Evolutionary conservation across 768 basidiomycete species (phyloP).

Genomic region (Tricholoma sp.): DNA sequence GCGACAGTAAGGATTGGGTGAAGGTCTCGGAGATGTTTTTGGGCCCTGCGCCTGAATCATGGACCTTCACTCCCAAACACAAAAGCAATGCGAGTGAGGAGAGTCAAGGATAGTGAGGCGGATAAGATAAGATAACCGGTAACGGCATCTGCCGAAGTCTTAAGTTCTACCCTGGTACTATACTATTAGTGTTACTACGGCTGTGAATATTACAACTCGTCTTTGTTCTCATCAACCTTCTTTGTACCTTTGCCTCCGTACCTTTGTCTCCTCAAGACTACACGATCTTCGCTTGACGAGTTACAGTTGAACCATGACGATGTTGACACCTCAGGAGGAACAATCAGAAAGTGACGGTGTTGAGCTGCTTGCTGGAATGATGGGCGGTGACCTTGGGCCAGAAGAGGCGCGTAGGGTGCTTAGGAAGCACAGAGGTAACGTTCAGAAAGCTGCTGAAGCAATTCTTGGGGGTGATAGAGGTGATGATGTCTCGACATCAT

Average conservation of each 20-base stretch:
- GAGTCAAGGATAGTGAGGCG: constrained; percentile 31
- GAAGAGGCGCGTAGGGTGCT: constrained; percentile 52
- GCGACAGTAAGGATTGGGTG: constrained; percentile 82
- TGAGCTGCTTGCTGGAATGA: constrained; percentile 28
- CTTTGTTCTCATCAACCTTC: background rate
- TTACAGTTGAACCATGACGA: background rate
- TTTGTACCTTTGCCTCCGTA: background rate
- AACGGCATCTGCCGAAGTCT: too few species aligned
- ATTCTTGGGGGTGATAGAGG: constrained; percentile 49
- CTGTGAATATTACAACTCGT: background rate
- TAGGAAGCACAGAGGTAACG: constrained; percentile 54
- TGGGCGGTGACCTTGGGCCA: constrained; percentile 31
- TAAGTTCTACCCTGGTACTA: too few species aligned
- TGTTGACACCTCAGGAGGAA: constrained; percentile 21
- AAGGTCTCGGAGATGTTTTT: constrained; percentile 95
- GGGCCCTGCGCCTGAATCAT: constrained; percentile 78
- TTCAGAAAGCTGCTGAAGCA: constrained; percentile 51
- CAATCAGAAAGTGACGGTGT: constrained; percentile 26
- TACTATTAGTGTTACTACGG: too few species aligned
- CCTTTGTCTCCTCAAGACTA: background rate
- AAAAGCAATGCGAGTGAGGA: constrained; percentile 83
- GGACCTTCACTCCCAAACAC: constrained; percentile 90
- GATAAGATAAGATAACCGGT: background rate
- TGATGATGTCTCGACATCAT: constrained; percentile 17
- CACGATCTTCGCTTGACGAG: background rate